Conservation (phyloP, 257 asterid genomes). For the Sherardia arvensis region DNA sequence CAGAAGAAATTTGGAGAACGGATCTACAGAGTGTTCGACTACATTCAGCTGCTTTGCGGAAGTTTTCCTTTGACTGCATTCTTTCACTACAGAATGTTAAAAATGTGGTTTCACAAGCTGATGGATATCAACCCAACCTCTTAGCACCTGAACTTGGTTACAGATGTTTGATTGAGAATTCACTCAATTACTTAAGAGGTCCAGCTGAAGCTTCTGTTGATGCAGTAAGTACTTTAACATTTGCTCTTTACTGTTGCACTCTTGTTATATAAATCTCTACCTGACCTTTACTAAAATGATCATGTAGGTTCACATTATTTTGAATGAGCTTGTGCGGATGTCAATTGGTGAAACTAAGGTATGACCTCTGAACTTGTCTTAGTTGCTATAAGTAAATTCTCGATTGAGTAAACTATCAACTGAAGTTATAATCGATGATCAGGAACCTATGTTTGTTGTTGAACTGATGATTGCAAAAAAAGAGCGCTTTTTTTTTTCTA, state of each 20-base stretch:
- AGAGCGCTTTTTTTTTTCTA: too few species aligned
- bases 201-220: too few species aligned
- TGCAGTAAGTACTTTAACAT: too few species aligned
- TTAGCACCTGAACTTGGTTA: conserved; percentile 43
- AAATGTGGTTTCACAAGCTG: too few species aligned
- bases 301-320: too few species aligned
- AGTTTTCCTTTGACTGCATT: conserved; percentile 33
- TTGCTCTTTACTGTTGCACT: too few species aligned
- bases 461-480: too few species aligned
- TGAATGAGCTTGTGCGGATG: conserved; percentile 36
- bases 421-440: conserved; percentile 1
- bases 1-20: conserved; percentile 30
- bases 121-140: conserved; percentile 41
- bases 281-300: too few species aligned
- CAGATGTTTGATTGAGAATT: conserved; percentile 32
- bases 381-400: too few species aligned
- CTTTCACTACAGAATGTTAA: conserved; percentile 32
- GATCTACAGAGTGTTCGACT: conserved; percentile 32
- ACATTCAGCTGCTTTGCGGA: conserved; percentile 33
- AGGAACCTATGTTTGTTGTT: too few species aligned
- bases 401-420: neutral
- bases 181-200: conserved; percentile 34
- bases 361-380: neutral
- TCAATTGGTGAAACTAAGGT: conserved; percentile 36
- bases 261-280: too few species aligned